Evolutionary conservation across 1,284 basidiomycete species (phyloP), one percentile per base, ranked within the genome.

Genomic region (Peniophora sp.): DNA sequence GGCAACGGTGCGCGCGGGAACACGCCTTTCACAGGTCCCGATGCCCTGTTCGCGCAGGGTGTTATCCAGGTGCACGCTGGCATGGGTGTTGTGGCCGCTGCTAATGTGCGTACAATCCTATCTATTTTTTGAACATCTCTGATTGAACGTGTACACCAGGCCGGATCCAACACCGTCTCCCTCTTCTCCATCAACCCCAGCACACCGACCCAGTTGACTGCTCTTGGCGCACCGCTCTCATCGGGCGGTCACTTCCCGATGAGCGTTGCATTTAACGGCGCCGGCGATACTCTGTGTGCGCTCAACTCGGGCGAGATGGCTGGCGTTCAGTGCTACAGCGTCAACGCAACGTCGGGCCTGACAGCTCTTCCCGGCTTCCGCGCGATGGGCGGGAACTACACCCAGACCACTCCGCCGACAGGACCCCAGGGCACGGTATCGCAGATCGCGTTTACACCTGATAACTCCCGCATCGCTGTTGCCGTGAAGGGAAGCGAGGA

Each of bases 401-500:
- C 72, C 57, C 74, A 77, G 57, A 77, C 75, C 1, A 75, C 74
- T 8, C 62, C 67, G 9, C 57, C 65, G 1, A 56, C 55, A 23
- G 65, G 65, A 5, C 73, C 74, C 2, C 62, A 70, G 1, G 69
- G 68, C 35, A 66, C 66, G 3, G 65, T 66, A 44, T 71, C 69
- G 56, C 69, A 77, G 23, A 56, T 78, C 53, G 55, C 72, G 17
- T 77, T 77, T 65, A 68, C 62, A 32, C 69, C 73, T 54, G 70
- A 75, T 56, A 65, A 63, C 39, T 67, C 53, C 24, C 63, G 71
- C 54, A 64, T 78, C 34, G 59, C 75, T 45, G 75, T 65, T 8
- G 71, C 74, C 16, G 69, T 75, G 56, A 77, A 78, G 58, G 76
- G 75, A 22, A 55, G 63, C 22, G 69, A 70, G 2, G 55, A 57